Base-by-base conservation (phyloP, 768 basidiomycete species). In the Paxillus ammoniavirescens region DNA sequence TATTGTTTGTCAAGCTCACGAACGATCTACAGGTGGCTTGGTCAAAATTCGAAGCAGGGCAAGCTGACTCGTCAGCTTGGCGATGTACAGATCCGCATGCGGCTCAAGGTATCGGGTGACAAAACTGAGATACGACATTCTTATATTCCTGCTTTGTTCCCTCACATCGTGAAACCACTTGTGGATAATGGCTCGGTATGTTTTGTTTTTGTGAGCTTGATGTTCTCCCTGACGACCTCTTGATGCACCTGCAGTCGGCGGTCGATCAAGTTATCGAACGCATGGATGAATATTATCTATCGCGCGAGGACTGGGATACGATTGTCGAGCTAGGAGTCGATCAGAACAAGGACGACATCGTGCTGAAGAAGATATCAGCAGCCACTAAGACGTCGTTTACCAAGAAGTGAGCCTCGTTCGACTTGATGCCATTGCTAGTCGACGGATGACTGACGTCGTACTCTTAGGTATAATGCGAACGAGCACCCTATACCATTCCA, bases 401-500 rank as follows among this genome's bases (percentile, higher is more conserved):
- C 2, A 82, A 76, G 68, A 93, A 85, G 92, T 95, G 57, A 50
- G 87, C 69, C 33, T 17, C 28, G 17, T 10, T 26, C 12, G 1
- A 21, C 52, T 10, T 33, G 12, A 35, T 33, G 15, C n/a, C 44
- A 46, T 53, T 28, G 50, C 33, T 7, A 37, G 6, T n/a, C 13
- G 18, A 31, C 23, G 2, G 8, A 12, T 35, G 8, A 13, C 35
- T 23, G 10, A 42, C 33, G 30, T 5, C 14, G 7, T 15, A 2
- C 21, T 21, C n/a, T 4, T 44, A 96, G 93, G 65, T 99, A 97
- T 72, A 98, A 98, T 70, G 74, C 83, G 8, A 70, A 72, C 14
- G 93, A 94, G 40, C 96, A 98, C 67, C 97, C 97, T 0, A 89
- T 99, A 61, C 84, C 97, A 1, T 98, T 96, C 81, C 85, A 98